Evolutionary conservation across 495 filamentous ascomycete species (phyloP).

Genomic region (Baudoinia panamericana): DNA sequence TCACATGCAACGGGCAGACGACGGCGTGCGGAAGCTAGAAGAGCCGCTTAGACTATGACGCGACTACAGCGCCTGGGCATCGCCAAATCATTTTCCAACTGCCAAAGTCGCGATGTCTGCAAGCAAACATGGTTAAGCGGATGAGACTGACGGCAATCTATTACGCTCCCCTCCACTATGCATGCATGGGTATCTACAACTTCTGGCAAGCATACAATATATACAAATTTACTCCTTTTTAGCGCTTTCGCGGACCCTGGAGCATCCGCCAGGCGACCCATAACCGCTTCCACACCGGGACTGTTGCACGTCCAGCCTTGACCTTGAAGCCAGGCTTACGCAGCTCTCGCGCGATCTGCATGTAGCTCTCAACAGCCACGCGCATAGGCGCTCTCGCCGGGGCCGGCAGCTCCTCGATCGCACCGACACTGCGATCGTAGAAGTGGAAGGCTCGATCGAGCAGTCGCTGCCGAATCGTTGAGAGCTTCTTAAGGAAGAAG

Average conservation of each 20-base stretch:
- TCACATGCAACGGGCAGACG: conserved; percentile 16
- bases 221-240: no score
- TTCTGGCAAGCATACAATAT: no score
- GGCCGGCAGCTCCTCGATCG: conserved; percentile 43
- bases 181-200: no score
- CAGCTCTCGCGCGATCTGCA: conserved; percentile 55
- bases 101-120: no score
- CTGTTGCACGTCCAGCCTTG: conserved; percentile 44
- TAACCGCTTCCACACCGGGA: conserved; percentile 41
- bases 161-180: no score
- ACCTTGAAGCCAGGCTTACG: conserved; percentile 32
- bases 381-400: conserved; percentile 46
- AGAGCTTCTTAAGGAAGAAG: conserved; percentile 25
- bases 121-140: no score
- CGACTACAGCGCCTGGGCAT: no score
- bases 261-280: conserved; percentile 43
- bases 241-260: conserved; percentile 7
- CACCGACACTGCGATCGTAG: conserved; percentile 36
- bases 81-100: no score
- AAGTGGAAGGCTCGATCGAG: conserved; percentile 43
- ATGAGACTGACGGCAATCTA: no score
- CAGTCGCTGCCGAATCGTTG: conserved; percentile 37
- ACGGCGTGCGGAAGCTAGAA: no score
- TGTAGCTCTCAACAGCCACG: conserved; percentile 58
- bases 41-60: no score